phyloP scores from a whole-genome alignment of 2,329 filamentous ascomycete species.

The Colletotrichum musicola region DNA sequence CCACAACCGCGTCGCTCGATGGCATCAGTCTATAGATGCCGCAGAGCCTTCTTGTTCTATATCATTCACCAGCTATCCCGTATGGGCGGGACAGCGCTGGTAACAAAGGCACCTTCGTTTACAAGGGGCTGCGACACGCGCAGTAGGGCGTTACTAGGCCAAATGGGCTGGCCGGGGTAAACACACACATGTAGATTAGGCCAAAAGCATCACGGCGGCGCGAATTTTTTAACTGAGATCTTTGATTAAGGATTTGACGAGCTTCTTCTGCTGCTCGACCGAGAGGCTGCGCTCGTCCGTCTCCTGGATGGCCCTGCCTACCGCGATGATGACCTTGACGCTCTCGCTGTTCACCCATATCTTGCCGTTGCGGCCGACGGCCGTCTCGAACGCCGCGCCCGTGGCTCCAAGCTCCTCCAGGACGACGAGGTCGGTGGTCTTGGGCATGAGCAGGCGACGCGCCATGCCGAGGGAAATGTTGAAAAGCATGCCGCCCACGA shows the following conservation, averaged over 20 bases:
- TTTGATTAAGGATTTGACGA: constrained; percentile 76
- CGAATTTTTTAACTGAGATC: constrained; percentile 59
- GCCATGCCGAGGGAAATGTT: constrained; percentile 84
- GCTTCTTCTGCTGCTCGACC: constrained; percentile 76
- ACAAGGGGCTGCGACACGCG: constrained; percentile 3
- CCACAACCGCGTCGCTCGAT: constrained; percentile 4
- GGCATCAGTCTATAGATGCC: constrained; percentile 16
- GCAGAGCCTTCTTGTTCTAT: constrained; percentile 15
- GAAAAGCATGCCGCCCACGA: constrained; percentile 90
- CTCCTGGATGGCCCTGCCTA: constrained; percentile 82
- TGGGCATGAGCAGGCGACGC: constrained; percentile 78
- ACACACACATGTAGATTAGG: constrained; percentile 32
- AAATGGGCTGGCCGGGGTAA: constrained; percentile 16
- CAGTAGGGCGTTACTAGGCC: constrained; percentile 30
- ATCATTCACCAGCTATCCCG: background rate
- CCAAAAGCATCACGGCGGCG: constrained; percentile 34
- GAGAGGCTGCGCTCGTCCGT: constrained; percentile 78
- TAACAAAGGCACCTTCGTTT: constrained; percentile 19
- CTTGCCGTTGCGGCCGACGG: constrained; percentile 90
- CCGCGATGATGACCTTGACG: constrained; percentile 77
- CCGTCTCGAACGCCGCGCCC: constrained; percentile 91
- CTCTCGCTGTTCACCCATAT: constrained; percentile 91
- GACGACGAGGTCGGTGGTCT: constrained; percentile 73
- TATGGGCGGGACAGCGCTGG: background rate
- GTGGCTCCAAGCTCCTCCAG: constrained; percentile 82